Conservation (phyloP, 2,329 filamentous ascomycete genomes). For the Macrophomina phaseolina region DNA sequence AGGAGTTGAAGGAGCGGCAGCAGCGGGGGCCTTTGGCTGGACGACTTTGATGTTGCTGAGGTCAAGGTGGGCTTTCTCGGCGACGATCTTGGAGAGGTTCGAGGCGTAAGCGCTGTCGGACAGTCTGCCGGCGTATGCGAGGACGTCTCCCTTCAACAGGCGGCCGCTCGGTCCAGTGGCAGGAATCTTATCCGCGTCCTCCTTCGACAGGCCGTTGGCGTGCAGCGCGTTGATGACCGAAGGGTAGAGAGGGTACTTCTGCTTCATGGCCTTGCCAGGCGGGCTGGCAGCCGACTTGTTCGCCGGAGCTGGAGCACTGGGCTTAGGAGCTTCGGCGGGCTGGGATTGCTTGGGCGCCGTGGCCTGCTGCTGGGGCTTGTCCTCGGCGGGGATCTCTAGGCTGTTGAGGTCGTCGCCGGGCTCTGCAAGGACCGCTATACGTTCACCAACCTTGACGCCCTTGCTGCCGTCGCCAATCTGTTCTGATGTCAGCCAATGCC, state of each 20-base stretch:
- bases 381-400: conserved; percentile 76
- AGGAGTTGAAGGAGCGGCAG: conserved; percentile 43
- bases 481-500: conserved; percentile 14
- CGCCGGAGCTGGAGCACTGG: conserved; percentile 42
- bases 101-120: conserved; percentile 69
- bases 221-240: conserved; percentile 84
- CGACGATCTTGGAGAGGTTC: conserved; percentile 72
- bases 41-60: conserved; percentile 89
- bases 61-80: conserved; percentile 82
- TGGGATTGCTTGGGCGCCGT: conserved; percentile 43
- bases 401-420: conserved; percentile 76
- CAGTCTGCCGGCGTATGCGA: conserved; percentile 85
- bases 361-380: conserved; percentile 29
- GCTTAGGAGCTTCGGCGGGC: conserved; percentile 31
- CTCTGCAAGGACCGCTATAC: conserved; percentile 85
- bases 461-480: conserved; percentile 73
- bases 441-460: conserved; percentile 74
- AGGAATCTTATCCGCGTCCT: conserved; percentile 79
- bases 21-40: conserved; percentile 38
- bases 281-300: conserved; percentile 64
- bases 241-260: conserved; percentile 76
- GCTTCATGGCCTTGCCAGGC: conserved; percentile 61
- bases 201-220: conserved; percentile 75
- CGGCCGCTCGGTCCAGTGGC: conserved; percentile 87
- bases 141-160: conserved; percentile 91